phyloP scores from a whole-genome alignment of 371 early-diverging fungal genomes.

The Dinochytrium kinnereticum region DNA sequence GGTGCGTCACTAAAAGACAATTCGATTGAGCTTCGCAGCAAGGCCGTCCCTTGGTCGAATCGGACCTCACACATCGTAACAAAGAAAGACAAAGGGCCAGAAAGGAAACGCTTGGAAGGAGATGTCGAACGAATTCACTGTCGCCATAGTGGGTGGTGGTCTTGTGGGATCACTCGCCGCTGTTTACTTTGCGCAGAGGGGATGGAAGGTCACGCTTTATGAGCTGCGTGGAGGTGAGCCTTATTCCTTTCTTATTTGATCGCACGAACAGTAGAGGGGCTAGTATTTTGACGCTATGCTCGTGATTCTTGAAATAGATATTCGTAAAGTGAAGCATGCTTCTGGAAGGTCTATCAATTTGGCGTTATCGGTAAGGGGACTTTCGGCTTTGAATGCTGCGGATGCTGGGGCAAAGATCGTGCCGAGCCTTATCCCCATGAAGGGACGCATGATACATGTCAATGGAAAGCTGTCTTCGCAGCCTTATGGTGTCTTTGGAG shows the following conservation, averaged over 20 bases:
- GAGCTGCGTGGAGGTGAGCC: slow-evolving; percentile 83
- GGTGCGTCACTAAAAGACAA: too few species aligned
- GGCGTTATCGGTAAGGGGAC: slow-evolving; percentile 89
- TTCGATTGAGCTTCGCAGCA: too few species aligned
- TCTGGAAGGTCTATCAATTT: slow-evolving; percentile 90
- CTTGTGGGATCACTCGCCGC: slow-evolving; percentile 90
- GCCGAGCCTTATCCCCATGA: slow-evolving; percentile 85
- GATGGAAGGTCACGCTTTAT: slow-evolving; percentile 87
- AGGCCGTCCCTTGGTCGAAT: too few species aligned
- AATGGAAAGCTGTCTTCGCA: slow-evolving; percentile 77
- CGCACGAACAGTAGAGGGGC: not conserved
- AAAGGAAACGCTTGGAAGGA: too few species aligned
- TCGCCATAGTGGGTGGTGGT: slow-evolving; percentile 87
- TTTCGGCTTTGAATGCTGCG: slow-evolving; percentile 78
- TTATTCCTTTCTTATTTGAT: not conserved
- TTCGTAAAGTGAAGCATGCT: slow-evolving; percentile 37
- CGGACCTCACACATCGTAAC: too few species aligned
- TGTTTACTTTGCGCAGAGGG: slow-evolving; percentile 90
- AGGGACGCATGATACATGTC: slow-evolving; percentile 90
- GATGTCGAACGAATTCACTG: slow-evolving; percentile 34
- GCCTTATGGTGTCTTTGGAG: slow-evolving; percentile 85
- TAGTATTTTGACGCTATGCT: too few species aligned
- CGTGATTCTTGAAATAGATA: too few species aligned
- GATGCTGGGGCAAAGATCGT: slow-evolving; percentile 73
- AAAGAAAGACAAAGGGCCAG: too few species aligned